These are phyloP conservation scores for Avena sativa DNA, from an alignment of 176 grass and related monocot genomes.

Conservation along the genomic window DNA sequence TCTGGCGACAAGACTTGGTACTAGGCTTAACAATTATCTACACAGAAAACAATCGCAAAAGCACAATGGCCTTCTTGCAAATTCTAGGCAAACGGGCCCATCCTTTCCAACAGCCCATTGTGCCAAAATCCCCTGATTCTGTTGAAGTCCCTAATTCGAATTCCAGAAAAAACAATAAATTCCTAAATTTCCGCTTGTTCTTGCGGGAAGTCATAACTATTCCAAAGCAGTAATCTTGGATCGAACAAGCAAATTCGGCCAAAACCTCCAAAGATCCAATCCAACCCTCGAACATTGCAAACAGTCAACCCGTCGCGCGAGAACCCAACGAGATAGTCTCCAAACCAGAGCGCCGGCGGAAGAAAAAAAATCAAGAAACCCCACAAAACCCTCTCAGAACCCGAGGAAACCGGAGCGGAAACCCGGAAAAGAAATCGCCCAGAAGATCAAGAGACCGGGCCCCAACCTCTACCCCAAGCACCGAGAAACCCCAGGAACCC, in stretches of 20 bases:
- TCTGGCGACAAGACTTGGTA: neutral
- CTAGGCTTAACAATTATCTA: constrained; percentile 8
- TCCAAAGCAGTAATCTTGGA: neutral
- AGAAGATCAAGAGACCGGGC: neutral
- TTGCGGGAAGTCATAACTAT: neutral
- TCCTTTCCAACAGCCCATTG: neutral
- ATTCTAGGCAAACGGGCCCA: neutral
- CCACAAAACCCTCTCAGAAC: constrained; percentile 5
- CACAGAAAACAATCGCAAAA: neutral
- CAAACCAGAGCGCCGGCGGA: neutral
- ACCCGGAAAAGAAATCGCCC: neutral
- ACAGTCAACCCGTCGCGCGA: neutral
- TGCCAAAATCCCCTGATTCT: neutral
- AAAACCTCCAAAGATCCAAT: constrained; percentile 26
- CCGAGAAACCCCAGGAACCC: neutral
- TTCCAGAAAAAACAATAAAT: neutral
- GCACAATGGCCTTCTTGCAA: neutral
- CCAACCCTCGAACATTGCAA: neutral
- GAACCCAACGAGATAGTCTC: neutral
- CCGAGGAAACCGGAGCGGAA: neutral
- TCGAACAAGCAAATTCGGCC: neutral
- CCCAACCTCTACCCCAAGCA: neutral
- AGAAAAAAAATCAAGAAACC: constrained; percentile 10
- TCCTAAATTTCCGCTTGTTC: neutral
- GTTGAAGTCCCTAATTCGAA: neutral